These are phyloP conservation scores for Odontarrhena argentea DNA, from an alignment of 345 rosid genomes.

Conservation along the genomic window DNA sequence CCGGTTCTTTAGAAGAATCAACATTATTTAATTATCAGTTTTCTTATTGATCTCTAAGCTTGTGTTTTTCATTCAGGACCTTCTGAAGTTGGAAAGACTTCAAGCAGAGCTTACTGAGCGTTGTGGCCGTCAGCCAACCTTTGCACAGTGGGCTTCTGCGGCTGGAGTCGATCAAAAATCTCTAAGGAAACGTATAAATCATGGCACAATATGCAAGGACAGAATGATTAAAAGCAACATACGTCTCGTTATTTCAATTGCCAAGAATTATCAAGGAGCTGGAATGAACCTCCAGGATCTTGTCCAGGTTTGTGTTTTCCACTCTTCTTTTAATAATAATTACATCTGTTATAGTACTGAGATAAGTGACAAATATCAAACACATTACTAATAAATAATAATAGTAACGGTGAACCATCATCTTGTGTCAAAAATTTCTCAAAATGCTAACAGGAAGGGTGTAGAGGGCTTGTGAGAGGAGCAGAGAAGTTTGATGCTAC, in stretches of 20 bases:
- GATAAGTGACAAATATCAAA: conserved; percentile 9
- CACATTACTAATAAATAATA: conserved; percentile 15
- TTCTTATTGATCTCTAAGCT: conserved; percentile 17
- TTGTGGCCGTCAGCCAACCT: conserved; percentile 69
- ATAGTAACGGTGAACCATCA: not conserved
- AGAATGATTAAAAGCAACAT: conserved; percentile 93
- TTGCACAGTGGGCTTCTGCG: conserved; percentile 91
- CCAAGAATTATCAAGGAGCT: conserved; percentile 85
- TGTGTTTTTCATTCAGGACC: conserved; percentile 53
- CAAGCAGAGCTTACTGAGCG: conserved; percentile 70
- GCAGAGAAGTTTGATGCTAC: conserved; percentile 94
- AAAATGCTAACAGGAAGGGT: conserved; percentile 70
- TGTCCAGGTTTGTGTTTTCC: conserved; percentile 65
- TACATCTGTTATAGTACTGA: not conserved
- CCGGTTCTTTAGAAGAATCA: conserved; percentile 2
- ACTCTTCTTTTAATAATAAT: not conserved
- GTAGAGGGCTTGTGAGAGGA: conserved; percentile 88
- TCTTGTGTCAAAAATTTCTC: conserved; percentile 5
- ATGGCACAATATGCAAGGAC: conserved; percentile 80
- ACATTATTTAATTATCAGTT: not conserved
- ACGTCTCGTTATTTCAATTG: conserved; percentile 94
- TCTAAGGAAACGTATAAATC: conserved; percentile 65
- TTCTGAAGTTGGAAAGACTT: conserved; percentile 82
- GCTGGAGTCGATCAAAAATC: conserved; percentile 78
- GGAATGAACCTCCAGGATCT: conserved; percentile 96